A percentile compares a stretch with the other conserved stretches of the same genome.
These are phyloP conservation scores for Ganoderma lingzhi DNA, from an alignment of 1,284 basidiomycete species.

Conservation along the genomic window DNA sequence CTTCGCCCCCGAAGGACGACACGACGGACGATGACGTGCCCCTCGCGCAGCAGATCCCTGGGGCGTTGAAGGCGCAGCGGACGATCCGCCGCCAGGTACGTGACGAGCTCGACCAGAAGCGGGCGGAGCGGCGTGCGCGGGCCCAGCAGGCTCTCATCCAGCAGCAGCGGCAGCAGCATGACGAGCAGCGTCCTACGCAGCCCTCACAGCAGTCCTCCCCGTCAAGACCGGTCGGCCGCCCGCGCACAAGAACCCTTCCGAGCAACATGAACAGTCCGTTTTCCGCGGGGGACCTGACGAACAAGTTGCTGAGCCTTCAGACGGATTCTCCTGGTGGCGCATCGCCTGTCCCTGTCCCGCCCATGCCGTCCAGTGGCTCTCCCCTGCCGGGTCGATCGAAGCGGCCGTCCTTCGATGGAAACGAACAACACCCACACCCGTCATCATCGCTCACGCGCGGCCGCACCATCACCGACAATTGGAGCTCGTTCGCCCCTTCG, in stretches of 20 bases:
- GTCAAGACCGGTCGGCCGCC: conserved; percentile 44
- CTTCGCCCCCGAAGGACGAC: conserved; percentile 19
- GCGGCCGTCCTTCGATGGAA: conserved; percentile 30
- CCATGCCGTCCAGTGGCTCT: conserved; percentile 28
- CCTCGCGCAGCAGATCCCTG: conserved; percentile 79
- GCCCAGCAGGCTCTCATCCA: conserved; percentile 25
- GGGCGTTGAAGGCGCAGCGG: conserved; percentile 78
- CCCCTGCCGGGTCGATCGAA: conserved; percentile 30
- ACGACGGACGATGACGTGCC: conserved; percentile 73
- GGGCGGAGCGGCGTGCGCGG: conserved; percentile 51
- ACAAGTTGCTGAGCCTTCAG: conserved; percentile 64
- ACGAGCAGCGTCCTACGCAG: conserved; percentile 12
- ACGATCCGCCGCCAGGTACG: conserved; percentile 76
- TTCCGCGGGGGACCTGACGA: conserved; percentile 64
- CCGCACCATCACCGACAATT: conserved; percentile 21
- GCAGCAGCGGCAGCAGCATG: conserved; percentile 20
- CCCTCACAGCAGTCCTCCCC: conserved; percentile 40
- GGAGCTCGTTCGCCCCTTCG: conserved; percentile 16
- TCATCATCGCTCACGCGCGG: conserved; percentile 21
- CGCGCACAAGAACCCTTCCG: conserved; percentile 57
- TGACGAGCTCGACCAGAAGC: conserved; percentile 69
- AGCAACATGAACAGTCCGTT: conserved; percentile 51
- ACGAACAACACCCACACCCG: conserved; percentile 4
- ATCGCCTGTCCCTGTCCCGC: conserved; percentile 35
- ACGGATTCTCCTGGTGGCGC: conserved; percentile 11